A percentile compares a stretch with the other conserved stretches of the same genome.
phyloP scores from a whole-genome alignment of 1,284 basidiomycete species.

The Microbotryum silenes-acaulis region DNA sequence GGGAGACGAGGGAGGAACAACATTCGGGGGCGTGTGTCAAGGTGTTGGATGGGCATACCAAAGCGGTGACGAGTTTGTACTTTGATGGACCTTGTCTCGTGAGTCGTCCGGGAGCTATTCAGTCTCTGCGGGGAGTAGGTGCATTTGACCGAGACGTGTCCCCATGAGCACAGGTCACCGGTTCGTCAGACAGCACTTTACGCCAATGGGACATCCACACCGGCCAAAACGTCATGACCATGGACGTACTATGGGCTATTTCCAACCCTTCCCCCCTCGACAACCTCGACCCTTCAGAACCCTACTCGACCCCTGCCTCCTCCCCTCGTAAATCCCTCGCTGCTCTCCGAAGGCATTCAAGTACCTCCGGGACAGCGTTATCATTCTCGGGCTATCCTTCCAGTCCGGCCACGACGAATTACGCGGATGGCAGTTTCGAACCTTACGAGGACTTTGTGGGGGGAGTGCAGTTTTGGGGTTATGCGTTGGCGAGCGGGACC shows the following conservation, averaged over 20 bases:
- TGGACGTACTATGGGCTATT: slow-evolving; percentile 99
- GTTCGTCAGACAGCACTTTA: slow-evolving; percentile 95
- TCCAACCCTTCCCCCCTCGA: slow-evolving; percentile 59
- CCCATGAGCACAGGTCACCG: slow-evolving; percentile 61
- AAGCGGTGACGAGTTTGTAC: slow-evolving; percentile 84
- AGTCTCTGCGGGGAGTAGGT: slow-evolving; percentile 2
- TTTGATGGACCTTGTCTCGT: slow-evolving; percentile 91
- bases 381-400: slow-evolving; percentile 45
- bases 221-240: slow-evolving; percentile 94
- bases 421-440: slow-evolving; percentile 80
- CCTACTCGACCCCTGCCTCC: slow-evolving; percentile 10
- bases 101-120: slow-evolving; percentile 35
- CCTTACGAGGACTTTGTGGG: slow-evolving; percentile 98
- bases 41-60: slow-evolving; percentile 81
- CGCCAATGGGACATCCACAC: slow-evolving; percentile 97
- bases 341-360: slow-evolving; percentile 16
- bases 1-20: slow-evolving; percentile 50
- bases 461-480: slow-evolving; percentile 97
- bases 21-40: slow-evolving; percentile 55
- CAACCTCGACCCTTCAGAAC: slow-evolving; percentile 13
- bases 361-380: slow-evolving; percentile 57
- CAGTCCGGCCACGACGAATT: slow-evolving; percentile 63
- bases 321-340: slow-evolving; percentile 30
- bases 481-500: slow-evolving; percentile 90
- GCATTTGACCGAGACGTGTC: no score